Evolutionary conservation across 2,329 filamentous ascomycete genomes (phyloP), one percentile per base, ranked within the genome.

Genomic region (Claviceps purpurea): DNA sequence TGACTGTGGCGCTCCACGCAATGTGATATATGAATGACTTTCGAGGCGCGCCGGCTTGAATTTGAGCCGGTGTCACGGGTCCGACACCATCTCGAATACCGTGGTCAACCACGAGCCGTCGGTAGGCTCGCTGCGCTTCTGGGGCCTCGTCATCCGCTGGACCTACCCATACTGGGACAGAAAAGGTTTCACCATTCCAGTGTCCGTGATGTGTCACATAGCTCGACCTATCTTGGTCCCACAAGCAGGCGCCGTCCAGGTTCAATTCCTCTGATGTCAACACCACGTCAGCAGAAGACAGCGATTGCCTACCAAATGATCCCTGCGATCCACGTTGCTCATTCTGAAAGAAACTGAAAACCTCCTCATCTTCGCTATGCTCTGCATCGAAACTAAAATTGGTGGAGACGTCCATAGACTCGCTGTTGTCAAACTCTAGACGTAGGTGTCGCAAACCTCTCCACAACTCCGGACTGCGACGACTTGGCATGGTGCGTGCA

Each of bases 341-440:
- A 24, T 64, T 59, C 8, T 62, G 61, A 54, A 77, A 77, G 61
- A 76, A 76, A 54, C 69, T 73, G 57, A 77, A 77, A 3, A 59
- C 55, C 26, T 49, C 55, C 24, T 49, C 55, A 7, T 70, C 64
- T 0, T 66, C 67, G 13, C 65, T 64, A 24, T 64, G 64, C 44
- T 69, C 68, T 1, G 71, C 68, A 49, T 76, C 71, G 3, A 72
- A 52, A 18, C 68, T 66, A 11, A 62, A 64, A 2, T 58, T 56
- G 2, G 60, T 57, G 5, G 63, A 63, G 16, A 64, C 68, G 2
- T 70, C 67, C 11, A 63, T 62, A 2, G 66, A 64, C 30, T 24
- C 22, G 47, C 74, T 73, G 0, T 68, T 62, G 26, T 74, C 71
- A 54, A 83, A 74, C 59, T 83, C 79, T 5, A 84, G 64, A 2